Evolutionary conservation across 176 grass and related monocot genomes (phyloP), one percentile per base, ranked within the genome.

Genomic region (Bromus sterilis): DNA sequence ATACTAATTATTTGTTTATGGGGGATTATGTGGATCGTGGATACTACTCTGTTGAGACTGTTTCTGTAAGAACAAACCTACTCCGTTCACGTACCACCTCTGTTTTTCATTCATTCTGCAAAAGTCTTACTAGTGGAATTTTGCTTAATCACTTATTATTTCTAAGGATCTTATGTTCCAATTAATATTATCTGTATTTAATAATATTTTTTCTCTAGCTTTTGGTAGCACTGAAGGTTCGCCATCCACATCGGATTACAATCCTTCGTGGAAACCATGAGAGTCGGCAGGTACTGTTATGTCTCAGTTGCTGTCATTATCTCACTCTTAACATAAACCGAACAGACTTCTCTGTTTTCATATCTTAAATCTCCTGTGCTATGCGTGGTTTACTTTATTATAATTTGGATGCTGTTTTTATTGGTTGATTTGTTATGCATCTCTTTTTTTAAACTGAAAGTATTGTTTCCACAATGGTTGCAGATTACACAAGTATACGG

Each of bases 1-100:
- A 98, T 74, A 98, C 95, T 43, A 98, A 98, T 87, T 98, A 98
- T 64, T 86, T 98, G 79, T 98, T 98, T 85, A 98, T 98, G 95
- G 95, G 95, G 44, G 95, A 98, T 86, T 98, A 95, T 63, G 92
- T 98, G 3, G 95, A 98, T 59, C 95, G 95, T 88, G 95, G 95
- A 12, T 98, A 95, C 78, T 98, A 98, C 74, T 98, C 95, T 28
- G 95, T 98, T 79, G 95, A 98, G 89, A 98, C 95, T 74, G 95
- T 98, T 59, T 94, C 92, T 32, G 94, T 97, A 91, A 91, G 90
- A 80, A 71, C 37, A 51, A 37, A 65, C 8, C 42, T 66, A 16
- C 35, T 73, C 48, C 2, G 70, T 89, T n/a, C 30, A 40, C 60
- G 48, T 80, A 42, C 8, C 56, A 59, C n/a, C 14, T 43, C 26